Evolutionary conservation across 2,329 filamentous ascomycete genomes (phyloP), one percentile per base, ranked within the genome.

Genomic region (Macrophomina pseudophaseolina): DNA sequence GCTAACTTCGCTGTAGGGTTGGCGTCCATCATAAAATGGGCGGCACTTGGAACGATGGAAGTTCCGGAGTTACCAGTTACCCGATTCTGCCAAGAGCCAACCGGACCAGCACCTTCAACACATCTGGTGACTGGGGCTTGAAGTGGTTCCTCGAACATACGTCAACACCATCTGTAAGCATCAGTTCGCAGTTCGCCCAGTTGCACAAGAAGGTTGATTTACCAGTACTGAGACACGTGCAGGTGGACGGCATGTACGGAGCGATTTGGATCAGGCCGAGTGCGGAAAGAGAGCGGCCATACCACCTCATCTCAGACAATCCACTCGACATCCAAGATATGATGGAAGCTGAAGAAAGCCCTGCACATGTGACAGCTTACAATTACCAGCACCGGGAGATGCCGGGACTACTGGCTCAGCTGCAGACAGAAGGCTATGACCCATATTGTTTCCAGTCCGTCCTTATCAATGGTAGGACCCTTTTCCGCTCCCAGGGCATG

Each of bases 101-200:
- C 32, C 67, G 67, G 53, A 71, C 69, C 5, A 65, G 58, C 23
- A 65, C 65, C 3, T 66, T 71, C 46, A 67, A 71, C 53, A 71
- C 69, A 5, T 66, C 67, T 11, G 66, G 65, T n/a, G 62, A 71
- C 32, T 71, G 69, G 69, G 69, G 69, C 32, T 44, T 69, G 35
- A 70, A 70, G 44, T 68, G 68, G 56, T 70, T 68, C 42, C 64
- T 69, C 9, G 69, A 70, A 40, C 69, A 70, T 51, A 68, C 68
- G 4, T 68, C 69, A 5, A 69, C 68, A 3, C 68, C 69, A 30
- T 66, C 63, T 30, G 68, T 70, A n/a, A 33, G 49, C 16, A 18
- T 8, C 9, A 6, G 6, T 48, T 16, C 18, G 46, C 18, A 8
- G 46, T 6, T 8, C 5, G n/a, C 2, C 46, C 6, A 14, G 42